Conservation (phyloP, 1,284 basidiomycete genomes). For the Vanrija pseudolonga region DNA sequence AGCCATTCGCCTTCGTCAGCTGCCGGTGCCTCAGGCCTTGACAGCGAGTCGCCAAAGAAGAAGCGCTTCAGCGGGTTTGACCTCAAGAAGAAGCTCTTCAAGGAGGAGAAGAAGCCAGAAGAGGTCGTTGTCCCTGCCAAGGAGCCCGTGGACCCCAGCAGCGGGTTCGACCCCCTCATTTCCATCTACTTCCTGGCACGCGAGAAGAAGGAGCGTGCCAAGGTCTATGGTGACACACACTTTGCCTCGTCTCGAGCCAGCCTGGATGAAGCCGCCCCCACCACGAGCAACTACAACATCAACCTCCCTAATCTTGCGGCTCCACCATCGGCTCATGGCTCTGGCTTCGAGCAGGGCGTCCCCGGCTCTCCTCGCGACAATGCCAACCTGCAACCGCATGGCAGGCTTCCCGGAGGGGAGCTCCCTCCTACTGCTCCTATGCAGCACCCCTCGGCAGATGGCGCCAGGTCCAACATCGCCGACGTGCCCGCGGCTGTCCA, state of each 20-base stretch:
- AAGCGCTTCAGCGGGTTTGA: conserved; percentile 85
- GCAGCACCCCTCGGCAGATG: conserved; percentile 46
- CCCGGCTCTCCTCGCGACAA: conserved; percentile 52
- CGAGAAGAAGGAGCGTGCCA: conserved; percentile 92
- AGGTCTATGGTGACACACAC: conserved; percentile 85
- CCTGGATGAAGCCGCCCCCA: conserved; percentile 29
- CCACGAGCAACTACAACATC: conserved; percentile 63
- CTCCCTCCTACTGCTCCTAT: conserved; percentile 32
- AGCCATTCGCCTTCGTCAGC: conserved; percentile 25
- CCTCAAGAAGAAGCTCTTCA: conserved; percentile 89
- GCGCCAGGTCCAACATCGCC: conserved; percentile 36
- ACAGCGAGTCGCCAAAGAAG: conserved; percentile 45
- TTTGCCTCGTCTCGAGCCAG: conserved; percentile 87
- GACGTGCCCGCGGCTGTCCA: conserved; percentile 47
- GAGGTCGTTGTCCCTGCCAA: conserved; percentile 27
- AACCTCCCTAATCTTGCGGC: conserved; percentile 72
- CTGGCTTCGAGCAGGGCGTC: conserved; percentile 3
- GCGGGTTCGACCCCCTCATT: conserved; percentile 89
- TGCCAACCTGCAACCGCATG: conserved; percentile 54
- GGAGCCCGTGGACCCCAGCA: conserved; percentile 70
- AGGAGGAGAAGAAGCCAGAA: conserved; percentile 50
- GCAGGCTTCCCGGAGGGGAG: conserved; percentile 26
- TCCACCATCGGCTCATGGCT: conserved; percentile 58
- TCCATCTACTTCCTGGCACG: conserved; percentile 94
- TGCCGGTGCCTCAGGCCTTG: conserved; percentile 19